phyloP scores from a whole-genome alignment of 306 rosid species.

The Notholithocarpus densiflorus region DNA sequence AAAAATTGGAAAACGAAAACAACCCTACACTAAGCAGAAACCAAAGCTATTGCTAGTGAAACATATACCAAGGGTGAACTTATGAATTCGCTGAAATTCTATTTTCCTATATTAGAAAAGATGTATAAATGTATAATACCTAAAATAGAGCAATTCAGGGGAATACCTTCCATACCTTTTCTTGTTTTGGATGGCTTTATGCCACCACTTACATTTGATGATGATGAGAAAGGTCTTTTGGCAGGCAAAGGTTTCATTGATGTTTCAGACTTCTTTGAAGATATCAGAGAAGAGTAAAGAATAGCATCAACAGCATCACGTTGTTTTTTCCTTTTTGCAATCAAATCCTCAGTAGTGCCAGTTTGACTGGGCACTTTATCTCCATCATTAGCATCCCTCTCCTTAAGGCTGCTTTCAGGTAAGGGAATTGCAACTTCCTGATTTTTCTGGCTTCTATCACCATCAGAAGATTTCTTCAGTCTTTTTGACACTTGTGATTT shows the following conservation, averaged over 20 bases:
- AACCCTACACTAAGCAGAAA: background rate
- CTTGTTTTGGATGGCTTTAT: conserved; percentile 57
- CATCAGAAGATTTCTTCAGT: conserved; percentile 32
- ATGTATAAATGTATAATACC: conserved; percentile 19
- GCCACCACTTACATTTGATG: conserved; percentile 37
- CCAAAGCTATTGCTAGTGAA: background rate
- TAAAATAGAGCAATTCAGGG: conserved; percentile 13
- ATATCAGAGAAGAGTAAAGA: conserved; percentile 72
- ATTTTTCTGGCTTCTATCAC: conserved; percentile 27
- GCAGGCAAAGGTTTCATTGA: conserved; percentile 35
- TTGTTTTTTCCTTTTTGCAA: conserved; percentile 85
- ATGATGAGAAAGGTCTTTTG: conserved; percentile 47
- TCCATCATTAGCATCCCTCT: conserved; percentile 36
- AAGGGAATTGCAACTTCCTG: conserved; percentile 39
- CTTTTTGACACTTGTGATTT: conserved; percentile 34
- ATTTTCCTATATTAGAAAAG: background rate
- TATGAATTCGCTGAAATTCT: background rate
- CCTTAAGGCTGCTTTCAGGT: conserved; percentile 31
- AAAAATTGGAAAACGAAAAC: background rate
- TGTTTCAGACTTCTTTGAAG: conserved; percentile 63
- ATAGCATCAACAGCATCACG: conserved; percentile 92
- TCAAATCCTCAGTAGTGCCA: conserved; percentile 39
- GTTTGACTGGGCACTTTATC: conserved; percentile 35
- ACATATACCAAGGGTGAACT: background rate
- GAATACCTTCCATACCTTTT: conserved; percentile 47